These are phyloP conservation scores for Fusarium sambucinum DNA, from an alignment of 2,329 filamentous ascomycete species.

Conservation along the genomic window DNA sequence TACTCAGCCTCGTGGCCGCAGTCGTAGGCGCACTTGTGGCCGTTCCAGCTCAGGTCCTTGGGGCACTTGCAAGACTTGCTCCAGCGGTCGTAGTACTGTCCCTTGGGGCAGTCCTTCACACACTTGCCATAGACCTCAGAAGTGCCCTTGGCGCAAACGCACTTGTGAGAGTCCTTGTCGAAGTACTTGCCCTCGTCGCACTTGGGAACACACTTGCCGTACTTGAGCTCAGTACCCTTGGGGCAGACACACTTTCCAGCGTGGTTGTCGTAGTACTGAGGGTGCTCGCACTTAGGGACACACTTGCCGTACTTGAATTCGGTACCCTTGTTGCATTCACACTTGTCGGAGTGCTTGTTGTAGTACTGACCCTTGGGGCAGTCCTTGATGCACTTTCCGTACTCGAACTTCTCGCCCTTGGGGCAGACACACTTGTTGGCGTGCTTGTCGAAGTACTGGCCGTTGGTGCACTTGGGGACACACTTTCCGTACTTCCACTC, in stretches of 20 bases:
- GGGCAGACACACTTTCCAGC: conserved; percentile 16
- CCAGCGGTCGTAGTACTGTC: conserved; percentile 39
- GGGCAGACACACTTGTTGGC: conserved; percentile 15
- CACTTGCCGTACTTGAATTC: conserved; percentile 21
- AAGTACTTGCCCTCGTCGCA: conserved; percentile 25
- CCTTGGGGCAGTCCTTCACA: conserved; percentile 27
- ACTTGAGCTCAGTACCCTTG: conserved; percentile 22
- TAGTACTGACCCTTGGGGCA: conserved; percentile 24
- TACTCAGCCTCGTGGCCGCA: conserved; percentile 38
- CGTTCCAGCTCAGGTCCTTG: conserved; percentile 37
- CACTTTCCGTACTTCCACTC: conserved; percentile 21
- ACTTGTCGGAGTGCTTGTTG: conserved; percentile 3
- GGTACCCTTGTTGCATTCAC: conserved; percentile 23
- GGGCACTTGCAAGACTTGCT: conserved; percentile 37
- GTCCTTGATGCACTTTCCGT: conserved; percentile 27
- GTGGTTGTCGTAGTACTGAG: conserved; percentile 4
- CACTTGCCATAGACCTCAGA: conserved; percentile 27
- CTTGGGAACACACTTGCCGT: conserved; percentile 22
- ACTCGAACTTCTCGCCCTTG: conserved; percentile 16
- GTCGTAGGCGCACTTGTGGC: conserved; percentile 31
- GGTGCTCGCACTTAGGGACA: not conserved
- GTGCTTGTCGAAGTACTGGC: conserved; percentile 5
- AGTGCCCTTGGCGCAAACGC: conserved; percentile 29
- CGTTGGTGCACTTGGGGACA: not conserved
- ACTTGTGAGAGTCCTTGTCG: conserved; percentile 17